Base-by-base conservation (phyloP, 176 grass and related monocot species). In the Bromus sterilis region DNA sequence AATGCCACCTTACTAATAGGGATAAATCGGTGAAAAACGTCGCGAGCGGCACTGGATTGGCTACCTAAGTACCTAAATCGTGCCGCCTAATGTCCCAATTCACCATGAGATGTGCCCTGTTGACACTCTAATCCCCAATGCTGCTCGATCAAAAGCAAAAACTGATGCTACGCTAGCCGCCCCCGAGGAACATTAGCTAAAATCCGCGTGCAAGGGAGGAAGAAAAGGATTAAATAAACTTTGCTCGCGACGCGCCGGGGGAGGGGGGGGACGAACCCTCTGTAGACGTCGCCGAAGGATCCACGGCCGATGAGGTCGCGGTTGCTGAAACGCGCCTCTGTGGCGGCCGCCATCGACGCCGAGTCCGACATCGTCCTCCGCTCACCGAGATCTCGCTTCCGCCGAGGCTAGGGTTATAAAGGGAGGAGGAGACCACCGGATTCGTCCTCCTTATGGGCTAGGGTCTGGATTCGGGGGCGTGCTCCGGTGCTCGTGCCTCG, bases 231-330 rank as follows among this genome's bases (percentile, higher is more conserved):
- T 15, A 80, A 68, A 42, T 25, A 84, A 64, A 64, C 46, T 21
- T 4, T 58, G 40, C 41, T 56, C n/a, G 48, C 25, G 58, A 65
- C 7, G 18, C 8, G 49, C 18, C 7, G 20, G 49, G 49, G 48
- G 44, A 15, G 14, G 32, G 14, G 51, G 36, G 21, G 42, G 31
- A 28, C 77, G 78, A 48, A 97, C 95, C 95, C 95, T 89, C 87
- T 97, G 78, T 89, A 97, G 80, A 97, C 95, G 23, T 97, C 95
- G 81, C 95, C 95, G 59, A 97, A 97, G 37, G 86, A 89, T 25
- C 95, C 95, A 9, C 92, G 80, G 24, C 95, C 95, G 80, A 97
- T 97, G 72, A 94, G 95, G 48, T 92, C 92, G 40, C 91, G 90
- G 80, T 74, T 76, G 82, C 78, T 92, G 83, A 97, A 97, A 43